phyloP scores from a whole-genome alignment of 2,329 filamentous ascomycete species.

The Pseudocercospora fuligena region DNA sequence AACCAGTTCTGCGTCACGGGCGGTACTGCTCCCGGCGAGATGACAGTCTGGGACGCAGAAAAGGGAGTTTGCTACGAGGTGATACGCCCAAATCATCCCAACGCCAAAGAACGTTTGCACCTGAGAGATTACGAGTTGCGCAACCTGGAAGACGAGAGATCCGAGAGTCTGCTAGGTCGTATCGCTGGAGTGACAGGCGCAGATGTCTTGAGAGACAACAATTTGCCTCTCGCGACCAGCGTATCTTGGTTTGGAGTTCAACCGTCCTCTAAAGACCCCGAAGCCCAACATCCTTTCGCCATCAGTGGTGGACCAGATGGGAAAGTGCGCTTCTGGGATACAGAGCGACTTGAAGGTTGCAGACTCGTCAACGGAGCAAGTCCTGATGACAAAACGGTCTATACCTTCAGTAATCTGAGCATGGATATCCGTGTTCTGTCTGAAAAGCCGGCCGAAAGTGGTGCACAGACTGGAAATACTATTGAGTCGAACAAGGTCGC shows the following conservation, averaged over 20 bases:
- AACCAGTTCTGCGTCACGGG: slow-evolving; percentile 89
- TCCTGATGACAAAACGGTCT: slow-evolving; percentile 71
- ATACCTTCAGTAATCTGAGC: slow-evolving; percentile 54
- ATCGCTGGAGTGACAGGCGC: slow-evolving; percentile 72
- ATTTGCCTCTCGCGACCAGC: slow-evolving; percentile 40
- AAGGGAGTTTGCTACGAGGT: slow-evolving; percentile 87
- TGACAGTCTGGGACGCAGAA: slow-evolving; percentile 95
- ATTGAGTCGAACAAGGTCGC: slow-evolving; percentile 36
- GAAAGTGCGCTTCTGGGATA: slow-evolving; percentile 93
- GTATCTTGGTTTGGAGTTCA: slow-evolving; percentile 66
- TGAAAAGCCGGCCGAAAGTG: slow-evolving; percentile 37
- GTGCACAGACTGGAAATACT: slow-evolving; percentile 26
- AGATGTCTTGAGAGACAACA: slow-evolving; percentile 18
- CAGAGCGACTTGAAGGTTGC: slow-evolving; percentile 76
- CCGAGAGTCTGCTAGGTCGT: slow-evolving; percentile 82
- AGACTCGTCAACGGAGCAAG: slow-evolving; percentile 76
- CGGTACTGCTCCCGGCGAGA: slow-evolving; percentile 82
- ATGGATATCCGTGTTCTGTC: slow-evolving; percentile 48
- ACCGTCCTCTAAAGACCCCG: slow-evolving; percentile 69
- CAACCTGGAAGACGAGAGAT: slow-evolving; percentile 86
- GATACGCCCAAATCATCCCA: slow-evolving; percentile 69
- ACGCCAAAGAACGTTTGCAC: slow-evolving; percentile 51
- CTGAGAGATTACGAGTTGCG: slow-evolving; percentile 77
- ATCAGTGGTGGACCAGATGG: slow-evolving; percentile 87
- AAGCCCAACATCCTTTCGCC: slow-evolving; percentile 78